phyloP scores from a whole-genome alignment of 805 yeast genomes.

The Candida endomychidarum region DNA sequence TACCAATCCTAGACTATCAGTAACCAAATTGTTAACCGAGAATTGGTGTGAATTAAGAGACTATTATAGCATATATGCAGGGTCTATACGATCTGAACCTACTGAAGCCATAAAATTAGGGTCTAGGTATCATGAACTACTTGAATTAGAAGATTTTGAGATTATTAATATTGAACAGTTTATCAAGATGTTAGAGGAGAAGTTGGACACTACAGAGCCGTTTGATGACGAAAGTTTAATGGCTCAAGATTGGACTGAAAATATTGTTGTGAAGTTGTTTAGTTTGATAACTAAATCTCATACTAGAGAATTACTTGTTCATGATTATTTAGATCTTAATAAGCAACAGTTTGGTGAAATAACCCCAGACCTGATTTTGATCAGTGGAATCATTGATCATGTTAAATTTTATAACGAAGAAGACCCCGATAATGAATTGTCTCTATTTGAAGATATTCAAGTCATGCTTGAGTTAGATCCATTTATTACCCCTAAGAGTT shows the following conservation, averaged over 20 bases:
- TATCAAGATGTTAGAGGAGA: constrained; percentile 11
- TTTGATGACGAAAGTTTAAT: constrained; percentile 19
- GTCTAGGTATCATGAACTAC: constrained; percentile 40
- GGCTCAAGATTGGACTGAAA: constrained; percentile 41
- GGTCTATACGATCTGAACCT: constrained; percentile 25
- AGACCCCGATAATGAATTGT: constrained; percentile 16
- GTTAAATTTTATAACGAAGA: constrained; percentile 23
- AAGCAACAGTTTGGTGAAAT: constrained; percentile 15
- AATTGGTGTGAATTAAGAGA: constrained; percentile 69
- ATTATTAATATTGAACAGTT: constrained; percentile 23
- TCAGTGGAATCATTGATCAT: constrained; percentile 68
- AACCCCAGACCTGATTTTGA: constrained; percentile 32
- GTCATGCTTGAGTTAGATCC: constrained; percentile 16
- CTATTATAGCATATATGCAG: constrained; percentile 52
- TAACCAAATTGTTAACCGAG: constrained; percentile 57
- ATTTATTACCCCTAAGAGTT: constrained; percentile 24
- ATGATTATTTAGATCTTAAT: constrained; percentile 45
- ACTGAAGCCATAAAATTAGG: constrained; percentile 51
- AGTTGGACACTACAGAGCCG: constrained; percentile 7
- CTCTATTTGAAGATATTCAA: constrained; percentile 26
- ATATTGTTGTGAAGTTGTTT: constrained; percentile 38
- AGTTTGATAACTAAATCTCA: constrained; percentile 47
- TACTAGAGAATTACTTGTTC: constrained; percentile 64
- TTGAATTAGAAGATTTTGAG: constrained; percentile 50
- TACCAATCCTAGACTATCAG: constrained; percentile 46